Base-by-base conservation (phyloP, 805 yeast genomes). In the Wickerhamomyces tratensis region DNA sequence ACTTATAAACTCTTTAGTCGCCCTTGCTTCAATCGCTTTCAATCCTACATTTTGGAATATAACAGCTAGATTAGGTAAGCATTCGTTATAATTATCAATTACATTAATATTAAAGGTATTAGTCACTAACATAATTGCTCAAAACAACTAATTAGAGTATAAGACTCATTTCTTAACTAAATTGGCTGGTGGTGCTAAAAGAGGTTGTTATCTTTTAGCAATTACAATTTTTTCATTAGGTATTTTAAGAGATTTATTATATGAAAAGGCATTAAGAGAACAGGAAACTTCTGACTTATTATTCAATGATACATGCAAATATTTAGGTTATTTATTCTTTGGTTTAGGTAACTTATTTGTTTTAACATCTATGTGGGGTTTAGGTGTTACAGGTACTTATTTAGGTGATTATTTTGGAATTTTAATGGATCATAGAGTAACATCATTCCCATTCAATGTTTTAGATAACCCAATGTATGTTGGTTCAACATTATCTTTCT, bases 331-430 rank as follows among this genome's bases (percentile, higher is more conserved):
- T 25, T 61, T 61, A 2, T 53, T 68, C 4, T 83, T 88, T 50
- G 76, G 62, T 1, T 59, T 70, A 40, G 98, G 98, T 25, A 88
- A 89, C 51, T 63, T 86, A 9, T 74, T 93, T 41, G 98, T 89
- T 3, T 49, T 84, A 31, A 65, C 80, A 30, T 86, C 96, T 25
- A 91, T 93, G 98, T 91, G 78, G 67, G 82, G 83, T 12, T 71
- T 93, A 49, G 98, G 98, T 25, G 77, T 93, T 46, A 91, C 96
- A 12, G 98, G 98, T 25, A 93, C 98, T 10, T 93, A 93, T 57
- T 67, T 93, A 46, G 98, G 98, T 37, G 98, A 93, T 63, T 94
- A 93, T 66, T 93, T 93, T 64, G 98, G 98, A 2, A 89, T 93
- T 54, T 73, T 93, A 53, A 93, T 91, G 93, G 79, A 81, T 48